These are phyloP conservation scores for Polygonum aviculare DNA, from an alignment of 148 eudicot species.

Conservation along the genomic window DNA sequence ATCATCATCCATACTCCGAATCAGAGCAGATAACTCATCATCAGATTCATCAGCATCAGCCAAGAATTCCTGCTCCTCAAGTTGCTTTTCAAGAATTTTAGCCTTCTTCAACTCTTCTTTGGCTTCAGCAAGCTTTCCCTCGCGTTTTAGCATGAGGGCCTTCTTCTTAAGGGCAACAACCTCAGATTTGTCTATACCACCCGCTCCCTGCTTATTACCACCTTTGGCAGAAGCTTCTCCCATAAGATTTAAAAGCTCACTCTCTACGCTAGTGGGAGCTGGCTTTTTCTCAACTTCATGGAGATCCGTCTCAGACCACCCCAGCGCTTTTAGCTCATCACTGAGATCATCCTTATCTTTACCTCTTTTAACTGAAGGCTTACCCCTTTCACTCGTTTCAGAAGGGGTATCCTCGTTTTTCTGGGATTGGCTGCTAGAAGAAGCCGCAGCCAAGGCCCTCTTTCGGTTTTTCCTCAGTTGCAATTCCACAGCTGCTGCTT, in stretches of 20 bases:
- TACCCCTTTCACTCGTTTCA: slow-evolving; percentile 20
- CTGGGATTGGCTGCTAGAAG: slow-evolving; percentile 25
- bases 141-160: slow-evolving; percentile 78
- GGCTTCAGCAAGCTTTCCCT: slow-evolving; percentile 80
- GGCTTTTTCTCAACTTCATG: slow-evolving; percentile 53
- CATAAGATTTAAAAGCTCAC: slow-evolving; percentile 64
- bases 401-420: slow-evolving; percentile 25
- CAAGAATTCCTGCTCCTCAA: slow-evolving; percentile 90
- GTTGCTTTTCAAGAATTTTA: slow-evolving; percentile 80
- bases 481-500: slow-evolving; percentile 71
- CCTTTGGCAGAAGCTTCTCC: slow-evolving; percentile 39
- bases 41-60: slow-evolving; percentile 78
- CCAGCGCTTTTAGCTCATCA: slow-evolving; percentile 68
- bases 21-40: slow-evolving; percentile 72
- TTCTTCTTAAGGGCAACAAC: slow-evolving; percentile 67
- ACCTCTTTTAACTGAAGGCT: slow-evolving; percentile 22
- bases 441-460: slow-evolving; percentile 51
- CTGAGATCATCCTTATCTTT: slow-evolving; percentile 71
- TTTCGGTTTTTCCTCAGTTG: slow-evolving; percentile 58
- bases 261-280: slow-evolving; percentile 55
- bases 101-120: slow-evolving; percentile 89
- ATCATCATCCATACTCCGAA: slow-evolving; percentile 53
- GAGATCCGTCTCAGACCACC: slow-evolving; percentile 88
- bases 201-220: slow-evolving; percentile 24
- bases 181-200: slow-evolving; percentile 50